Percentiles rank a stretch among this genome's conserved stretches.
phyloP scores from a whole-genome alignment of 2,329 filamentous ascomycete species.

The Ophiostoma quercus region DNA sequence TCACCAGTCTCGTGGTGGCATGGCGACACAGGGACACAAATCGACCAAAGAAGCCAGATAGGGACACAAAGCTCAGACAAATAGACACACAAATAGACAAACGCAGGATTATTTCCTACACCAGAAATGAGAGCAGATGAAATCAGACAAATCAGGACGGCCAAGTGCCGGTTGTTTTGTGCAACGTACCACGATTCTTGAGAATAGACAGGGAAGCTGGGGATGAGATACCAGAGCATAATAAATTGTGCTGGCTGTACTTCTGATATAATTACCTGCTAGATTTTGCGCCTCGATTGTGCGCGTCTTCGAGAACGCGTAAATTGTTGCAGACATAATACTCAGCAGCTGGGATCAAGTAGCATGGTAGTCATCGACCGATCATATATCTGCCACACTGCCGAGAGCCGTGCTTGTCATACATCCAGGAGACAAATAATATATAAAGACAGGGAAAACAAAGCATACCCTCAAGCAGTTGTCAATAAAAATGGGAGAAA shows the following conservation, averaged over 20 bases:
- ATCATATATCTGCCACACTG: neutral
- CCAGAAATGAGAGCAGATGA: neutral
- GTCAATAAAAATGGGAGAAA: no score
- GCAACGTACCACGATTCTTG: neutral
- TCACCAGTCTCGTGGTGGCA: neutral
- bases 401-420: neutral
- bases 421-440: neutral
- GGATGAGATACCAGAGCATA: neutral
- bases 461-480: no score
- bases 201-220: neutral
- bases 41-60: neutral
- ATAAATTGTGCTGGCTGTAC: neutral
- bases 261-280: neutral
- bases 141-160: neutral
- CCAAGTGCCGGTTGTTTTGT: neutral
- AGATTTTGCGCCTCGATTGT: neutral
- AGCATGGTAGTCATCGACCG: neutral
- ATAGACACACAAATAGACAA: neutral
- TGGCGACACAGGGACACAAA: neutral
- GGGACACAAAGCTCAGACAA: neutral
- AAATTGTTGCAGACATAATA: neutral
- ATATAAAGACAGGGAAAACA: no score
- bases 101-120: neutral
- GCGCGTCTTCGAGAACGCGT: neutral
- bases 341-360: no score